Percentiles rank a stretch among this genome's conserved stretches.
phyloP scores from a whole-genome alignment of 2,329 filamentous ascomycete species.

The Myriosclerotinia curreyana region DNA sequence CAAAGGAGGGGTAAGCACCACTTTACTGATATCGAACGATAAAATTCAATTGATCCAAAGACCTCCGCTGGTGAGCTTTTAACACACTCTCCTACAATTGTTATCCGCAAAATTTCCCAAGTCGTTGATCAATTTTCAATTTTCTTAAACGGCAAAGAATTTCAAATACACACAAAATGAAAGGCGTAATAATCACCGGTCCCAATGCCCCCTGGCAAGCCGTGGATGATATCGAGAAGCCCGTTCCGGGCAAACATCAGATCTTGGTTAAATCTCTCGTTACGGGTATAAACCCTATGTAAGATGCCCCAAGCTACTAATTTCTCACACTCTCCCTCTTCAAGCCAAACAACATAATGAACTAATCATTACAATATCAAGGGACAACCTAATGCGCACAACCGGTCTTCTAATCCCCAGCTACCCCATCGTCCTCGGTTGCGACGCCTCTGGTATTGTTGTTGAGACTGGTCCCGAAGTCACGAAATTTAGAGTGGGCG shows the following conservation, averaged over 20 bases:
- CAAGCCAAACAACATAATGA: no score
- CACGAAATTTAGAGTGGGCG: conserved; percentile 39
- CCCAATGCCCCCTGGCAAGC: conserved; percentile 2
- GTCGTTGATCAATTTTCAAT: neutral
- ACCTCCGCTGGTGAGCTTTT: neutral
- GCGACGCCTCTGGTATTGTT: conserved; percentile 41
- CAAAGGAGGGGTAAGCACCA: conserved; percentile 17
- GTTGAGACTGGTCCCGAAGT: conserved; percentile 37
- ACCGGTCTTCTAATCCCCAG: conserved; percentile 39
- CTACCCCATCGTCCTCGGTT: conserved; percentile 43
- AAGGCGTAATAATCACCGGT: conserved; percentile 3
- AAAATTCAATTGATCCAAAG: neutral
- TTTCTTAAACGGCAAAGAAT: neutral
- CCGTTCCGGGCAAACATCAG: conserved; percentile 39
- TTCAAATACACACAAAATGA: neutral
- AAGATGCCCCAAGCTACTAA: conserved; percentile 25
- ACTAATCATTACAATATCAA: conserved; percentile 5
- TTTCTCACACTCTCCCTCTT: neutral
- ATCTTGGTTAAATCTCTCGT: conserved; percentile 42
- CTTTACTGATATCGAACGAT: conserved; percentile 2
- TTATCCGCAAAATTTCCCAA: no score
- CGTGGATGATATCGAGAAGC: conserved; percentile 31
- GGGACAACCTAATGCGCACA: conserved; percentile 40
- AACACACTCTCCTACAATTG: neutral
- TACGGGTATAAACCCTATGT: conserved; percentile 43